Evolutionary conservation across 352 stramenopile species (phyloP), one percentile per base, ranked within the genome.

Genomic region (Pythium dissimile): DNA sequence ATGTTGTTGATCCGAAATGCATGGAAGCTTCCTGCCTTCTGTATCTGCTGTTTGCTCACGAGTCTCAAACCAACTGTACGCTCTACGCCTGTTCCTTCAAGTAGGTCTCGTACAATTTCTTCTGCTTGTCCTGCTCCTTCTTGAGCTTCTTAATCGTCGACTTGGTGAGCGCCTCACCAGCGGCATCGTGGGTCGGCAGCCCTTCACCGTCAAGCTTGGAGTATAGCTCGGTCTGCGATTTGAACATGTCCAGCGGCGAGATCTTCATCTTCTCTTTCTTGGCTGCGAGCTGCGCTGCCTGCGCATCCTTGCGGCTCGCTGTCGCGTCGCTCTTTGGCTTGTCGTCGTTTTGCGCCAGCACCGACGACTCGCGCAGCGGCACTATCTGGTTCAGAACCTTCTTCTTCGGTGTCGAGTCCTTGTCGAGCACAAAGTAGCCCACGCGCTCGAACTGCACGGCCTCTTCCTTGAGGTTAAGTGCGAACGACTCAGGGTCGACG

Each of bases 381-480:
- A 98, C 95, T 30, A 97, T 98, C 59, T 98, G 89, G 75, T 99
- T 99, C 51, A 99, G 90, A 18, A 99, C 94, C 60, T 98, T 86
- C 48, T 80, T 85, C 54, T 86, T 88, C 28, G 82, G 59, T 4
- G 86, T 95, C 49, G 95, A 97, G 73, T 99, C 96, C 55, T 92
- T 78, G 75, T 99, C 97, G 9, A 91, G 78, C 30, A 98, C 94
- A 79, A 99, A 99, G 79, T 99, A 99, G 21, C 97, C 97, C 7
- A 99, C 75, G 34, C 97, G 88, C 72, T 99, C 97, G 73, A 99
- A 98, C 80, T 99, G 96, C 59, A 98, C 89, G 23, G 92, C 77
- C 15, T 85, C 86, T 37, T 79, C 60, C 37, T 51, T 49, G 23
- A 86, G 27, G 46, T 69, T 86, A 51, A 75, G 80, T 28, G 62